These are phyloP conservation scores for Cordyceps militaris DNA, from an alignment of 2,329 filamentous ascomycete species.

Conservation along the genomic window DNA sequence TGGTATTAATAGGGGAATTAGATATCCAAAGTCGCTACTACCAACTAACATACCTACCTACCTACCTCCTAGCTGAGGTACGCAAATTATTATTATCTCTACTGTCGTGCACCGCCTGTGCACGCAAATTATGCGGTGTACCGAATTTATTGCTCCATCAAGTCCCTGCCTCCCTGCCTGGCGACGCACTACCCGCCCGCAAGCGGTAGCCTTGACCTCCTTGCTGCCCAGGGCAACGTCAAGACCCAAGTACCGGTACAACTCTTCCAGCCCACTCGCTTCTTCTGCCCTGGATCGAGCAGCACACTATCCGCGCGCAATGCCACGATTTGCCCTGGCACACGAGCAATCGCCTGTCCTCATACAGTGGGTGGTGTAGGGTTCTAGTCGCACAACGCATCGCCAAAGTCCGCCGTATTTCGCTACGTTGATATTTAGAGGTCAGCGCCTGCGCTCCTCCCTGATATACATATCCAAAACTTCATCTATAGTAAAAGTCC, in stretches of 20 bases:
- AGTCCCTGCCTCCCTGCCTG: background rate
- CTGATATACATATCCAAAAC: too few relatives aligned
- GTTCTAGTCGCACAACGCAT: background rate
- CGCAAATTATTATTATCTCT: background rate
- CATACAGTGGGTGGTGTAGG: background rate
- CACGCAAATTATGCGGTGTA: background rate
- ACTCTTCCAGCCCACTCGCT: background rate
- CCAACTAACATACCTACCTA: background rate
- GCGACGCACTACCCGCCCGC: background rate
- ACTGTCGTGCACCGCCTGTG: background rate
- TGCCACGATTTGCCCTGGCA: background rate
- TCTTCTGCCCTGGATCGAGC: too few relatives aligned
- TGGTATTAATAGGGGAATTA: background rate
- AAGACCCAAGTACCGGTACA: slow-evolving; percentile 8
- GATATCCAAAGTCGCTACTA: background rate
- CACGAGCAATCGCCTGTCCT: background rate
- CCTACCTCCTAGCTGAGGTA: background rate
- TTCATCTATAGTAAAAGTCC: too few relatives aligned
- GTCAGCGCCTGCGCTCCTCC: too few relatives aligned
- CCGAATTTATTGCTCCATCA: background rate
- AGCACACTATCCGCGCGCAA: background rate
- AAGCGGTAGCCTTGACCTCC: slow-evolving; percentile 1
- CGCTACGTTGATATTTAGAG: too few relatives aligned
- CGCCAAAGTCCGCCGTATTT: background rate
- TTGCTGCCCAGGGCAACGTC: slow-evolving; percentile 13